Conservation (phyloP, 805 yeast genomes). For the Wickerhamomyces alni region DNA sequence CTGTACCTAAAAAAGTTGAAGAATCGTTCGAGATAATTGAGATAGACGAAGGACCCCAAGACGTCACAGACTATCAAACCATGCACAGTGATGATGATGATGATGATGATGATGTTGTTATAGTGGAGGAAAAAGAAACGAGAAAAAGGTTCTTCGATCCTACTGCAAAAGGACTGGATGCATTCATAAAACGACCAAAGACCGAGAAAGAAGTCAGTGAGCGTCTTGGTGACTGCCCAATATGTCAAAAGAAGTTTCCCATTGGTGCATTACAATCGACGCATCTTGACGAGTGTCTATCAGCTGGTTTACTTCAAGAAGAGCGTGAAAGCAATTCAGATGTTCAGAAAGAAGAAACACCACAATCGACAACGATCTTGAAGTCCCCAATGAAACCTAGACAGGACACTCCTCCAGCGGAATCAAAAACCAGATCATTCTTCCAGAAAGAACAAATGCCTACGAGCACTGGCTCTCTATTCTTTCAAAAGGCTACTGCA, state of each 20-base stretch:
- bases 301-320: slow-evolving; percentile 18
- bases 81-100: slow-evolving; percentile 12
- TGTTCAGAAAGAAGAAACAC: no score
- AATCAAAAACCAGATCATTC: neutral
- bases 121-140: slow-evolving; percentile 19
- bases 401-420: no score
- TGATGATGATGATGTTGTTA: slow-evolving; percentile 25
- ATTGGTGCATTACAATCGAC: slow-evolving; percentile 43
- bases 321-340: neutral
- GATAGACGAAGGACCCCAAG: slow-evolving; percentile 23
- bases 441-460: no score
- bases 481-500: neutral
- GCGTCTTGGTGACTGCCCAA: slow-evolving; percentile 51
- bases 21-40: slow-evolving; percentile 10
- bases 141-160: slow-evolving; percentile 16
- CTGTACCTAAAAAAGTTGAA: neutral
- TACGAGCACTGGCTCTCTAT: no score
- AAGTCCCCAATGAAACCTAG: neutral
- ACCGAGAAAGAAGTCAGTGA: slow-evolving; percentile 13
- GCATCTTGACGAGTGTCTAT: slow-evolving; percentile 56
- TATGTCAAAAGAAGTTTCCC: slow-evolving; percentile 50
- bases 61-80: no score
- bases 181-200: slow-evolving; percentile 14
- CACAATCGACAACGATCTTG: no score
- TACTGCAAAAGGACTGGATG: slow-evolving; percentile 10